phyloP scores from a whole-genome alignment of 768 basidiomycete genomes.

The Omphalotus guepiniiformis region DNA sequence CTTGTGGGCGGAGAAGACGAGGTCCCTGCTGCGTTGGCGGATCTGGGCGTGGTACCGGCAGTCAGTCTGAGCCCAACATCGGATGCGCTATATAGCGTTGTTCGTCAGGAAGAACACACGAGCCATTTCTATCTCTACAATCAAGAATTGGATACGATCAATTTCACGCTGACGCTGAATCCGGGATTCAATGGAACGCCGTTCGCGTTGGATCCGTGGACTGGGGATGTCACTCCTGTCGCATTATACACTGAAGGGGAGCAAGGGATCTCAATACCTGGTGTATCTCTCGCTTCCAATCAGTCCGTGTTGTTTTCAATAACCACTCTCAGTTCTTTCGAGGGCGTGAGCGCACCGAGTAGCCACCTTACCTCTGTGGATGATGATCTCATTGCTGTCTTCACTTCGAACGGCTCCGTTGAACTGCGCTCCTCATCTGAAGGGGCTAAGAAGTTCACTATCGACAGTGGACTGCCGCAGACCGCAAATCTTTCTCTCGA shows the following conservation, averaged over 20 bases:
- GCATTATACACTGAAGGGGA: conserved; percentile 10
- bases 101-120: conserved; percentile 3
- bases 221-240: conserved; percentile 8
- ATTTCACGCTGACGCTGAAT: conserved; percentile 12
- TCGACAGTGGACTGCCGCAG: conserved; percentile 1
- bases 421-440: conserved; percentile 9
- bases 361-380: conserved; percentile 10
- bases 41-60: conserved; percentile 12
- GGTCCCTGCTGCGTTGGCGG: conserved; percentile 8
- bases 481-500: conserved; percentile 10
- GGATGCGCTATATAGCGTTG: conserved; percentile 8
- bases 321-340: conserved; percentile 8
- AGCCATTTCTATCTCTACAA: conserved; percentile 14
- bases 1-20: conserved; percentile 9
- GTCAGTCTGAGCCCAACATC: conserved; percentile 8
- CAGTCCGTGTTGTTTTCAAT: conserved; percentile 12
- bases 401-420: conserved; percentile 1
- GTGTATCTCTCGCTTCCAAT: conserved; percentile 9
- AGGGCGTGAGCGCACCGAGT: conserved; percentile 1
- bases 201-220: conserved; percentile 15
- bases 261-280: conserved; percentile 13
- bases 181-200: conserved; percentile 12
- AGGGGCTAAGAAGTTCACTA: conserved; percentile 7
- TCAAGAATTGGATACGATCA: conserved; percentile 6
- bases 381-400: conserved; percentile 8